Percentiles rank a stretch among this genome's conserved stretches.
Evolutionary conservation across 2,329 filamentous ascomycete species (phyloP).

Genomic region (Colletotrichum coccodes): DNA sequence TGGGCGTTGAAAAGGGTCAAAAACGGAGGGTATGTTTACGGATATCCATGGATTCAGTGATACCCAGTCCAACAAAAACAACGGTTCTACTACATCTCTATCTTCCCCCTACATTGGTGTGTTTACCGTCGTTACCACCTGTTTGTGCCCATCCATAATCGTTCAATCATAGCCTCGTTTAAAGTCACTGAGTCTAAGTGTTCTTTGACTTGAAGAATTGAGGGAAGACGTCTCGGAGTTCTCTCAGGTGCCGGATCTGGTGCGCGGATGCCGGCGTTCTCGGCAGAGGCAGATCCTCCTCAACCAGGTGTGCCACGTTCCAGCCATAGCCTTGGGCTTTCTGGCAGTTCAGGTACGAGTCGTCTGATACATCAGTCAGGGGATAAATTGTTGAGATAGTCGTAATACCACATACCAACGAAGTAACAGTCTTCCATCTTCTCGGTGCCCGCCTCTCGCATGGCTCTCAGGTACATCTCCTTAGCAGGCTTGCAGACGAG

Average conservation of each 20-base stretch:
- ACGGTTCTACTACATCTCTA: slow-evolving; percentile 1
- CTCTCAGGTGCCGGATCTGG: slow-evolving; percentile 79
- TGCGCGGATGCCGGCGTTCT: slow-evolving; percentile 73
- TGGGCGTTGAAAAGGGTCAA: slow-evolving; percentile 11
- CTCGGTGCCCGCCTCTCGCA: slow-evolving; percentile 81
- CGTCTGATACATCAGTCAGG: slow-evolving; percentile 66
- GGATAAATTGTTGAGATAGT: background rate
- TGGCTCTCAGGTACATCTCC: slow-evolving; percentile 88
- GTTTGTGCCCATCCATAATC: background rate
- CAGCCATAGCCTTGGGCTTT: slow-evolving; percentile 84
- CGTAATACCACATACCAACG: slow-evolving; percentile 74
- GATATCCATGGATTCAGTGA: slow-evolving; percentile 12
- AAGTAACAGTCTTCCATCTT: slow-evolving; percentile 84
- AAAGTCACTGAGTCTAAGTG: background rate
- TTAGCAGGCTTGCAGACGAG: slow-evolving; percentile 88
- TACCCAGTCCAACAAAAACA: slow-evolving; percentile 1
- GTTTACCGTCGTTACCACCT: background rate
- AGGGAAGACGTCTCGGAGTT: slow-evolving; percentile 81
- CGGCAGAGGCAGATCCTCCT: slow-evolving; percentile 75
- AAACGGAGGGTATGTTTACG: slow-evolving; percentile 9
- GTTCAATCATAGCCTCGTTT: background rate
- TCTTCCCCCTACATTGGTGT: background rate
- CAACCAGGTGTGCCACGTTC: slow-evolving; percentile 87
- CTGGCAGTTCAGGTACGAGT: slow-evolving; percentile 85
- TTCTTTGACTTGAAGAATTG: slow-evolving; percentile 79